Evolutionary conservation across 371 early-diverging fungal species (phyloP).

Genomic region (Batkoa obscura): DNA sequence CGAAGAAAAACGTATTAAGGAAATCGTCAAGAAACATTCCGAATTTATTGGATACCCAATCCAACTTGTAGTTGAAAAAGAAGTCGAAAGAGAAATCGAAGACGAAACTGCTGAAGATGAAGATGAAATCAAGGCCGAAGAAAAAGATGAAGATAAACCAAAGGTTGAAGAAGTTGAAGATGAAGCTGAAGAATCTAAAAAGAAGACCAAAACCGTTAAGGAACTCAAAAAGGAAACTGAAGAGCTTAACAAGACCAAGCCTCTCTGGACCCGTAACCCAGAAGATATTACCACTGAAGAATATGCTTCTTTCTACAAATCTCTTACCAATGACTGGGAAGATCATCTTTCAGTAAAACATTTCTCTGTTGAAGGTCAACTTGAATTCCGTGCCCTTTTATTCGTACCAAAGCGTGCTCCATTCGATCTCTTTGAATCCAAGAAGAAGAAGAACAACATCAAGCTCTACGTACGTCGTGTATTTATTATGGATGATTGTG

Average conservation of each 20-base stretch:
- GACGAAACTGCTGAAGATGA: conserved; percentile 42
- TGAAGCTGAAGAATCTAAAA: conserved; percentile 37
- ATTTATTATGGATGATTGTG: conserved; percentile 93
- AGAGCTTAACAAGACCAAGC: conserved; percentile 85
- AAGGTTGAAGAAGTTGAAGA: conserved; percentile 48
- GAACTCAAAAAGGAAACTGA: conserved; percentile 61
- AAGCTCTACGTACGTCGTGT: conserved; percentile 92
- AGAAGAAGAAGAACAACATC: conserved; percentile 86
- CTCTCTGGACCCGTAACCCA: conserved; percentile 88
- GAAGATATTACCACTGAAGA: conserved; percentile 78
- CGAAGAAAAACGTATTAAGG: conserved; percentile 74
- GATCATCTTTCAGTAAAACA: conserved; percentile 82
- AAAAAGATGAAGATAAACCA: conserved; percentile 32
- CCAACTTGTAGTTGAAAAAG: conserved; percentile 67
- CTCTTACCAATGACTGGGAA: conserved; percentile 89
- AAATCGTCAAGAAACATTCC: conserved; percentile 89
- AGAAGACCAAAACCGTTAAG: conserved; percentile 53
- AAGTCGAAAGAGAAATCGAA: conserved; percentile 56
- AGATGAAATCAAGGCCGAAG: conserved; percentile 49
- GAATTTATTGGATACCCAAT: conserved; percentile 90
- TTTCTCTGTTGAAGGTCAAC: conserved; percentile 84
- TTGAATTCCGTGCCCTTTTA: conserved; percentile 83
- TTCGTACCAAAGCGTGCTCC: conserved; percentile 80
- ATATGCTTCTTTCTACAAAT: conserved; percentile 85
- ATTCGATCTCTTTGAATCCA: conserved; percentile 74